Base-by-base conservation (phyloP, 2,329 filamentous ascomycete species). In the Talaromyces sp. region DNA sequence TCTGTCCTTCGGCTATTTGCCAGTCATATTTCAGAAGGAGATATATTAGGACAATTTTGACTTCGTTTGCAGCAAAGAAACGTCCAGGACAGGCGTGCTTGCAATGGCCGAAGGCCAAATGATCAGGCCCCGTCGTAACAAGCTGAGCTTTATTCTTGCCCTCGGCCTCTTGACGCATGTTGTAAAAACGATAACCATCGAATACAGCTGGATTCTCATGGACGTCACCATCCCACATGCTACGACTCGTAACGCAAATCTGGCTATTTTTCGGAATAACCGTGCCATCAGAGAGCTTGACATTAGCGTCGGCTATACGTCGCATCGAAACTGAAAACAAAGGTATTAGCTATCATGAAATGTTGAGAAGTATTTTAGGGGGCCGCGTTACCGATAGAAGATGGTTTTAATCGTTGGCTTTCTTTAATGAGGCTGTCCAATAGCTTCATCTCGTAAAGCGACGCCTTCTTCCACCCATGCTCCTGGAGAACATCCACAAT, bases 101-200 rank as follows among this genome's bases (percentile, higher is more conserved):
- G 7, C 86, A 86, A 66, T 86, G 84, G 0, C 86, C 85, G 72
- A 88, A 88, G 0, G 83, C 77, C 33, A 87, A 71, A 68, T 85
- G 82, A 6, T 75, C 71, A 45, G 82, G 76, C 17, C 25, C n/a
- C 6, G 41, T 43, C 33, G 15, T 15, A 2, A 60, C 57, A 33
- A 60, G 39, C n/a, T 60, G 41, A 25, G 57, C 57, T 37, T 39
- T 37, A 3, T 37, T n/a, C 11, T 31, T 15, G n/a, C 11, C 15
- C 8, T 43, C 57, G n/a, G 57, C 22, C 39, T 47, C 37, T 37
- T 37, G 25, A 47, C 57, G 57, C 15, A 37, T 33, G 13, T 31
- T 52, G 22, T 25, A 52, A 54, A 81, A 86, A 3, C 84, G 77
- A 69, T 84, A 82, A 0, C 83, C 78, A 62, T 85, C 79, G 65